Base-by-base conservation (phyloP, 306 rosid species). In the Trifolium pratense region DNA sequence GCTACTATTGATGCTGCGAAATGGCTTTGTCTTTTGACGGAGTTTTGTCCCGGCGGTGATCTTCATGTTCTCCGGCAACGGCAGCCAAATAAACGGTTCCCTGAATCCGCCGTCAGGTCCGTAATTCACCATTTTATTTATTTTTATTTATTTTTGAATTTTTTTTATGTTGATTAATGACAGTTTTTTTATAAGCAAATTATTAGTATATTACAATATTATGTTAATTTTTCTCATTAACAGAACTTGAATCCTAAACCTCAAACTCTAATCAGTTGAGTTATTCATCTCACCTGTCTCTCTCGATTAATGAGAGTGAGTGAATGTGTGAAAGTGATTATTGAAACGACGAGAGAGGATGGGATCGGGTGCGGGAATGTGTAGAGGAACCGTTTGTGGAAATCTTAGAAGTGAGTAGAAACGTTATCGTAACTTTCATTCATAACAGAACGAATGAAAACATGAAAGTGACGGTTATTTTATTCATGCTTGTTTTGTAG, bases 41-140 rank as follows among this genome's bases (percentile, higher is more conserved):
- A 91, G 87, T 91, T 91, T 73, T 91, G 97, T 57, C 89, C 94
- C 84, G 97, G 97, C 79, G 97, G 97, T 6, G 97, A 91, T 82
- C 84, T 91, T 63, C 97, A 91, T 68, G 86, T 88, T 20, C 90
- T 89, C 88, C 97, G 97, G 3, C 97, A 91, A 73, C 97, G 94
- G 42, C 92, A 85, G 73, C 84, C 85, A 5, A 45, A 58, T 49
- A 91, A 91, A 80, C 92, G 97, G 83, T 91, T 89, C 84, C 31
- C 26, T 3, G 89, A 91, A 62, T 14, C 87, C 68, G 89, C 94
- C 67, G 97, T 88, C 81, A 91, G 97, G 97, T 89, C 1, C n/a
- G 18, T 10, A 49, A 16, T 10, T 25, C 52, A 40, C 62, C 7
- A 36, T 7, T 36, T 36, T 36, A 36, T 36, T 34, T 6, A 34